A percentile compares a stretch with the other conserved stretches of the same genome.
These are phyloP conservation scores for Coelastrella sp. DNA, from an alignment of 139 green algal genomes.

Conservation along the genomic window DNA sequence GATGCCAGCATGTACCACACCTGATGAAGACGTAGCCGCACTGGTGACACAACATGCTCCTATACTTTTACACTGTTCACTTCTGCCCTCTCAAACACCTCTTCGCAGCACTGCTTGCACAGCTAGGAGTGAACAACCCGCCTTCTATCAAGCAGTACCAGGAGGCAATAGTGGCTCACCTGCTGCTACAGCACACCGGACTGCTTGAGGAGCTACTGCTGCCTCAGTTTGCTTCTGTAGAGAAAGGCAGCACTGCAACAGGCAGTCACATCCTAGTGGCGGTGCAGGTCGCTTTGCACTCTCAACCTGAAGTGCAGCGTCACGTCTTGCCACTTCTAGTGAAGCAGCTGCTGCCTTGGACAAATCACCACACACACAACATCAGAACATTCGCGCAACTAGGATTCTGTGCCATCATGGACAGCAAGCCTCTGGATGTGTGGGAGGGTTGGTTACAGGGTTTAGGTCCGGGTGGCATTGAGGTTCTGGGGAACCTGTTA, in stretches of 20 bases:
- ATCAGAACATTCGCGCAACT: constrained; percentile 65
- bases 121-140: constrained; percentile 56
- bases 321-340: constrained; percentile 7
- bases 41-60: no score
- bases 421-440: neutral
- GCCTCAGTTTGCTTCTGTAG: constrained; percentile 60
- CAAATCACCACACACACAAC: constrained; percentile 62
- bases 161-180: constrained; percentile 66
- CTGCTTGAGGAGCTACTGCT: constrained; percentile 64
- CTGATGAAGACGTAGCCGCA: no score
- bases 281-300: constrained; percentile 54
- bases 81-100: no score
- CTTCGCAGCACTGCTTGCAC: constrained; percentile 9
- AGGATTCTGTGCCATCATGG: constrained; percentile 37
- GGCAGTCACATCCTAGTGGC: constrained; percentile 67
- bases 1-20: no score
- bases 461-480: constrained; percentile 18
- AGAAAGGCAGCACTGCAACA: constrained; percentile 55
- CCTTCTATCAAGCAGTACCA: constrained; percentile 81
- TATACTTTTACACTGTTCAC: neutral
- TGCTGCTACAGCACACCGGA: constrained; percentile 62
- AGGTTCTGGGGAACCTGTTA: neutral
- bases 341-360: constrained; percentile 59
- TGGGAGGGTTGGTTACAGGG: neutral
- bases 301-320: neutral